A percentile compares a stretch with the other conserved stretches of the same genome.
These are phyloP conservation scores for Leccinellum rugosiceps DNA, from an alignment of 768 basidiomycete species.

Conservation along the genomic window DNA sequence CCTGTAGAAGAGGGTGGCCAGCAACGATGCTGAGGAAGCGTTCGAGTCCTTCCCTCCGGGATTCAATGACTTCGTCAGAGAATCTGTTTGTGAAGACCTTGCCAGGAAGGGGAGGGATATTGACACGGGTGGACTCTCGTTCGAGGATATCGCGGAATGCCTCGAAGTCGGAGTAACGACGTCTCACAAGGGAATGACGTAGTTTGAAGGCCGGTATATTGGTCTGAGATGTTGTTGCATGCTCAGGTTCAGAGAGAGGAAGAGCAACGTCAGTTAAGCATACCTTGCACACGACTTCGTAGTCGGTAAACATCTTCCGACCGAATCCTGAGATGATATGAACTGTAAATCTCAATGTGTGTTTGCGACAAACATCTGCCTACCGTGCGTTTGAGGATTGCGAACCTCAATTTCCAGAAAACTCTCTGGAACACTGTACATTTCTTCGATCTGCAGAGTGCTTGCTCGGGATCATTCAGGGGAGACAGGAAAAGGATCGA, in stretches of 20 bases:
- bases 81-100: conserved; percentile 99
- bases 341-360: neutral
- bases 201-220: conserved; percentile 99
- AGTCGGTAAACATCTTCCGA: conserved; percentile 99
- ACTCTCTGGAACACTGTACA: conserved; percentile 97
- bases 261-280: conserved; percentile 1
- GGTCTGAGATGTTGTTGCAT: conserved; percentile 50
- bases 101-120: conserved; percentile 95
- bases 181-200: conserved; percentile 83
- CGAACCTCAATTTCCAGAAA: conserved; percentile 97
- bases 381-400: conserved; percentile 96
- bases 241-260: conserved; percentile 3
- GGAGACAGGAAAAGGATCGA: conserved; percentile 2
- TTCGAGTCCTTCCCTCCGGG: conserved; percentile 87
- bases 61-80: conserved; percentile 96
- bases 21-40: conserved; percentile 95
- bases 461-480: conserved; percentile 35
- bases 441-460: conserved; percentile 81
- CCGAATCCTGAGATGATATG: conserved; percentile 63
- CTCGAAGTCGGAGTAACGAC: conserved; percentile 91
- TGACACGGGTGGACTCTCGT: conserved; percentile 94
- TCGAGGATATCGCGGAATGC: conserved; percentile 98
- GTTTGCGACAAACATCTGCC: neutral
- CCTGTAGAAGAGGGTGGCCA: conserved; percentile 95
- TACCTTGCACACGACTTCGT: conserved; percentile 97